Percentiles rank a stretch among this genome's conserved stretches.
phyloP scores from a whole-genome alignment of 495 filamentous ascomycete species.

The Entonaema liquescens region DNA sequence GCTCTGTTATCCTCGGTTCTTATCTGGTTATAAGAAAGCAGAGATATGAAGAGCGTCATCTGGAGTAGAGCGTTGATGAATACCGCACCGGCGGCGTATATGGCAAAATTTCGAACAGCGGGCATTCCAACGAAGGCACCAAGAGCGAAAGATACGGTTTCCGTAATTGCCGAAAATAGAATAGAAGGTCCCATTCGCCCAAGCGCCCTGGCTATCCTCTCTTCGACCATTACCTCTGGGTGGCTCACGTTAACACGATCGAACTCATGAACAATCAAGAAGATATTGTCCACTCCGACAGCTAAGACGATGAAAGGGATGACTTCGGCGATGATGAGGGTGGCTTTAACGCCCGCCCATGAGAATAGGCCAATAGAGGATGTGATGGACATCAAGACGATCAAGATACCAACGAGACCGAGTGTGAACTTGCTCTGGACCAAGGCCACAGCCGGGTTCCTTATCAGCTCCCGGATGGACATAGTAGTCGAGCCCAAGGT shows the following conservation, averaged over 20 bases:
- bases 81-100: conserved; percentile 95
- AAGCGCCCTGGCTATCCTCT: conserved; percentile 81
- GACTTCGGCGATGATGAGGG: conserved; percentile 96
- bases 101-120: conserved; percentile 94
- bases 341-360: conserved; percentile 86
- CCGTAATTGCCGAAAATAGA: conserved; percentile 90
- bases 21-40: conserved; percentile 88
- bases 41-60: conserved; percentile 94
- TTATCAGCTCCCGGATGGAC: conserved; percentile 74
- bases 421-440: conserved; percentile 97
- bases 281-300: conserved; percentile 98
- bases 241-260: conserved; percentile 91
- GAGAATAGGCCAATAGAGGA: conserved; percentile 95
- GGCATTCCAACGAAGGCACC: conserved; percentile 98
- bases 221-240: conserved; percentile 84
- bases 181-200: conserved; percentile 97
- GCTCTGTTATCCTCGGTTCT: conserved; percentile 84
- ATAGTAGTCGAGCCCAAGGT: conserved; percentile 89
- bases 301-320: conserved; percentile 97
- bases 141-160: conserved; percentile 90
- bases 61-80: conserved; percentile 96
- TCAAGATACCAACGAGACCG: conserved; percentile 88
- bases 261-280: conserved; percentile 97
- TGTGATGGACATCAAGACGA: conserved; percentile 96
- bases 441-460: conserved; percentile 80